Evolutionary conservation across 2,329 filamentous ascomycete species (phyloP).

Genomic region (Neoscytalidium dimidiatum): DNA sequence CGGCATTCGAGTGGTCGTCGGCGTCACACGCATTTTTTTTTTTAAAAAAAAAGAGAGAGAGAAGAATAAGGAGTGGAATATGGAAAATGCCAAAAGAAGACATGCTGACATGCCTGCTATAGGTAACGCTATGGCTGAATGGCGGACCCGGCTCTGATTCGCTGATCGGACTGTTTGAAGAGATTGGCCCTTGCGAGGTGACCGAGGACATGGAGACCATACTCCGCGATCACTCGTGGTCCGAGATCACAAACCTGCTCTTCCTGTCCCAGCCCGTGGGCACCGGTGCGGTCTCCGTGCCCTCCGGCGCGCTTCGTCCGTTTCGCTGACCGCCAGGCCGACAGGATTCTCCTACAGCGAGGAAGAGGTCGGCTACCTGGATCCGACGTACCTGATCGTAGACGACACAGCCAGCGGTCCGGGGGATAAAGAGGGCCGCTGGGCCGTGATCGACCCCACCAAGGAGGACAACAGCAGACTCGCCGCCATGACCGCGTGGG

Average conservation of each 20-base stretch:
- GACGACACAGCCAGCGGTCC: neutral
- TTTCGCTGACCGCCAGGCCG: too few relatives aligned
- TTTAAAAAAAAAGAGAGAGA: too few relatives aligned
- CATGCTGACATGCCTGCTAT: too few relatives aligned
- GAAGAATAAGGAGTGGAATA: too few relatives aligned
- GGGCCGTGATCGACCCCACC: conserved; percentile 45
- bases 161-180: conserved; percentile 2
- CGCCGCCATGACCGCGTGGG: conserved; percentile 38
- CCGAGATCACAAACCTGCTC: conserved; percentile 40
- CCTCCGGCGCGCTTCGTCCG: too few relatives aligned
- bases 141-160: neutral
- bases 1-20: too few relatives aligned
- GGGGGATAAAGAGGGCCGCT: neutral
- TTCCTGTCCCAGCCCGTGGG: conserved; percentile 42
- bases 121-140: conserved; percentile 5
- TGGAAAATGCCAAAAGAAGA: too few relatives aligned
- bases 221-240: conserved; percentile 41
- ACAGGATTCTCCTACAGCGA: conserved; percentile 43
- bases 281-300: neutral
- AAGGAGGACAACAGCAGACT: conserved; percentile 45
- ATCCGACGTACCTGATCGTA: neutral
- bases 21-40: too few relatives aligned
- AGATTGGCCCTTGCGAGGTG: conserved; percentile 49
- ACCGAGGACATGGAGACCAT: conserved; percentile 40
- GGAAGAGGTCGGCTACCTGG: neutral